Percentiles rank a stretch among this genome's conserved stretches.
phyloP scores from a whole-genome alignment of 1,284 basidiomycete genomes.

The Cronartium quercuum region DNA sequence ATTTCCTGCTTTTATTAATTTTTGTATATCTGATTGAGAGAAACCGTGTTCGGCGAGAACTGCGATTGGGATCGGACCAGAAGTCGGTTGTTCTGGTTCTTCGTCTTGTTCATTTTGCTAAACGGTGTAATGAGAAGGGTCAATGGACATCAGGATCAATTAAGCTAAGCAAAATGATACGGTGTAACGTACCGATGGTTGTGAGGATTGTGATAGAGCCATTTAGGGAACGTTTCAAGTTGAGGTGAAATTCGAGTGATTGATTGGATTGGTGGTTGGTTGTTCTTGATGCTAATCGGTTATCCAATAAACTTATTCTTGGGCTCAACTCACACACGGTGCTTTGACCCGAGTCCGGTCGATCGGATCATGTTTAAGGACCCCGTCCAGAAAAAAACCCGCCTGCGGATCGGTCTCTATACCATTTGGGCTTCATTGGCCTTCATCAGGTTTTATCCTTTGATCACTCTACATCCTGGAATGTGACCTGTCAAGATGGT shows the following conservation, averaged over 20 bases:
- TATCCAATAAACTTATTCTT: no score
- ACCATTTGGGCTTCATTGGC: no score
- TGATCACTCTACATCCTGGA: no score
- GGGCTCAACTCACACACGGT: no score
- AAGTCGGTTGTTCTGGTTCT: not conserved
- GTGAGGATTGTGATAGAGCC: not conserved
- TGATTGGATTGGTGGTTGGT: not conserved
- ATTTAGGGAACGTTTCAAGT: not conserved
- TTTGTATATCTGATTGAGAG: slow-evolving; percentile 85
- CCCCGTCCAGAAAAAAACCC: no score
- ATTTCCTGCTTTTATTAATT: slow-evolving; percentile 84
- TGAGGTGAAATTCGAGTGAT: not conserved
- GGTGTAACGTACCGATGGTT: not conserved
- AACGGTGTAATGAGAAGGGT: no score
- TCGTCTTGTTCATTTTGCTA: slow-evolving; percentile 31
- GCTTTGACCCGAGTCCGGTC: no score
- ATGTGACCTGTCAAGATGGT: no score
- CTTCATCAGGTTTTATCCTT: no score
- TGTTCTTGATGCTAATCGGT: not conserved
- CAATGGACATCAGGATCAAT: not conserved
- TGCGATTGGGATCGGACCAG: slow-evolving; percentile 26
- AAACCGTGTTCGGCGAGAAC: slow-evolving; percentile 70
- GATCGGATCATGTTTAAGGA: no score
- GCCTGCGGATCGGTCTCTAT: no score
- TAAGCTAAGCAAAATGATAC: not conserved